Percentiles rank a stretch among this genome's conserved stretches.
Evolutionary conservation across 176 grass and related monocot genomes (phyloP).

Genomic region (Musa itinerans): DNA sequence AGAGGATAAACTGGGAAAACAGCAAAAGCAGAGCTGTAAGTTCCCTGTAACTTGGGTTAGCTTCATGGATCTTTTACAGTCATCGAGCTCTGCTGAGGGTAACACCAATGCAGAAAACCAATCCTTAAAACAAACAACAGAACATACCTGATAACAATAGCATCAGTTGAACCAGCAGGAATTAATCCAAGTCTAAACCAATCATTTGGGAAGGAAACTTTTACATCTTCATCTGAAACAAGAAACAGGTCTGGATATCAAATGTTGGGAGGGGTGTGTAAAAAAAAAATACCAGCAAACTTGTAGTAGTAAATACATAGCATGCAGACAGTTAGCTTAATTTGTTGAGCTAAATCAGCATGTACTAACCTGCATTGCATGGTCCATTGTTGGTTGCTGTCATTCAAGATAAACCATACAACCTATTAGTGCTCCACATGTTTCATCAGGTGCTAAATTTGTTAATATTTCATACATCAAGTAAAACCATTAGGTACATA

Average conservation of each 20-base stretch:
- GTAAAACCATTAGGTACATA: constrained; percentile 38
- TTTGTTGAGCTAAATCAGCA: neutral
- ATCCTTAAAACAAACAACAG: neutral
- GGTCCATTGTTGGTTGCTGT: constrained; percentile 25
- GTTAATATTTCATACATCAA: constrained; percentile 13
- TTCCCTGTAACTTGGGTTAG: neutral
- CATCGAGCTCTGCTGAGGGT: neutral
- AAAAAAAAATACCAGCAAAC: neutral
- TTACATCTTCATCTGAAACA: constrained; percentile 43
- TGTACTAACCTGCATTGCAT: constrained; percentile 15
- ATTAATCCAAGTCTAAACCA: constrained; percentile 92
- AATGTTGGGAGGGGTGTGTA: neutral
- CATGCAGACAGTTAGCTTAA: neutral
- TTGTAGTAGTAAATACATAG: neutral
- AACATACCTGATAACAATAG: constrained; percentile 86
- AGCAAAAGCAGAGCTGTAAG: neutral
- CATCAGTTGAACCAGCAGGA: constrained; percentile 93
- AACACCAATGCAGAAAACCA: neutral
- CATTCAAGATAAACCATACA: constrained; percentile 15
- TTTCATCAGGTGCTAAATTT: neutral
- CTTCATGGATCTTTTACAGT: neutral
- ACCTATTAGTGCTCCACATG: neutral
- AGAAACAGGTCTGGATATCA: neutral
- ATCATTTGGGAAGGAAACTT: constrained; percentile 71
- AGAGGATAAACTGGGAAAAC: neutral